Conservation (phyloP, 2,329 filamentous ascomycete genomes). For the Pseudocercospora vitis region DNA sequence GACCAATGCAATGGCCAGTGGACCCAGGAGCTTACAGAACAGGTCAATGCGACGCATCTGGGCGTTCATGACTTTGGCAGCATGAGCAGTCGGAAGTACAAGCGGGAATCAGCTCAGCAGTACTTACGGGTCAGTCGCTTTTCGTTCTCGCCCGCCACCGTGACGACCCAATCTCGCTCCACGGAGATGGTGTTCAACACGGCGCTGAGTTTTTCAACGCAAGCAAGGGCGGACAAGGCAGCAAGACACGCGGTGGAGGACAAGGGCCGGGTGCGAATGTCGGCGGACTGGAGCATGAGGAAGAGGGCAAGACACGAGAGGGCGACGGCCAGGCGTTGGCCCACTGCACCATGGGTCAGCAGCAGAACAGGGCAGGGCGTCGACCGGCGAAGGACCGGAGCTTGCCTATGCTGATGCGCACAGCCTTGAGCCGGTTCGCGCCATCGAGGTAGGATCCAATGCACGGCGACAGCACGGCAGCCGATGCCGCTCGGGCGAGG, state of each 20-base stretch:
- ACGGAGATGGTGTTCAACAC: conserved; percentile 67
- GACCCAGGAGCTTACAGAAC: conserved; percentile 58
- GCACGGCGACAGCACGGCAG: conserved; percentile 58
- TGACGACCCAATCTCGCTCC: conserved; percentile 62
- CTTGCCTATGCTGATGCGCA: conserved; percentile 43
- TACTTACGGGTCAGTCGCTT: conserved; percentile 25
- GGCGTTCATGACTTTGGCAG: conserved; percentile 51
- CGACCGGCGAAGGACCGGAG: background rate
- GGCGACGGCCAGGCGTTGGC: conserved; percentile 32
- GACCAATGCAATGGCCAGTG: conserved; percentile 53
- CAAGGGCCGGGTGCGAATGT: conserved; percentile 8
- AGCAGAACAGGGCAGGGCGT: no score
- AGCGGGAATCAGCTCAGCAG: background rate
- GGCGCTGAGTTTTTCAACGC: conserved; percentile 66
- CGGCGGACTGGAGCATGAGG: conserved; percentile 11
- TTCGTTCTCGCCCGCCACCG: conserved; percentile 49
- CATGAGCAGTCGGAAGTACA: conserved; percentile 21
- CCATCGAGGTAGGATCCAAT: conserved; percentile 62
- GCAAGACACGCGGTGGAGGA: conserved; percentile 32
- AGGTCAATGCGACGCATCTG: conserved; percentile 62
- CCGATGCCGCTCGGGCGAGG: conserved; percentile 58
- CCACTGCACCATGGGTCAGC: conserved; percentile 25
- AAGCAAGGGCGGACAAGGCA: conserved; percentile 56
- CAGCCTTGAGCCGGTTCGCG: conserved; percentile 42
- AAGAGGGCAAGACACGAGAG: conserved; percentile 29